A percentile compares a stretch with the other conserved stretches of the same genome.
These are phyloP conservation scores for Fusarium domesticum DNA, from an alignment of 2,329 filamentous ascomycete species.

Conservation along the genomic window DNA sequence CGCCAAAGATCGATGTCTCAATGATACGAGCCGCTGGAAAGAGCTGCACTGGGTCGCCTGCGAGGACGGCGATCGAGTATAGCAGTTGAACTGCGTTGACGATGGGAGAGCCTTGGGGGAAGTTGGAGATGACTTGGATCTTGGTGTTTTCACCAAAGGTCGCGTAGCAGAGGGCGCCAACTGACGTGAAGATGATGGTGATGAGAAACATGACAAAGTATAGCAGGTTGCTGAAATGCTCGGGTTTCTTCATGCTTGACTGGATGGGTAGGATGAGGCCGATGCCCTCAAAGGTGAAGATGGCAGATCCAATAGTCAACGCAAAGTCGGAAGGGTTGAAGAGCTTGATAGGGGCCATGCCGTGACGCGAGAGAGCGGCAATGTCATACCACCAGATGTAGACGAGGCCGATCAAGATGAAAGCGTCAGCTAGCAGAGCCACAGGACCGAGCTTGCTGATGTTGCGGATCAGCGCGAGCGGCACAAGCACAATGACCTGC, in stretches of 20 bases:
- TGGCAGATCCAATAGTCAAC: constrained; percentile 68
- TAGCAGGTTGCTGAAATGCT: constrained; percentile 64
- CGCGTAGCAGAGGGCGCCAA: constrained; percentile 71
- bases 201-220: constrained; percentile 70
- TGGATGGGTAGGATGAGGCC: constrained; percentile 75
- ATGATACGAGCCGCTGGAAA: constrained; percentile 72
- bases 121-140: constrained; percentile 75
- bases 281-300: constrained; percentile 78
- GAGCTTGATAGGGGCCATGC: constrained; percentile 59
- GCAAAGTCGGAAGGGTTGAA: constrained; percentile 70
- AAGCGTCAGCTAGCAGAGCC: constrained; percentile 67
- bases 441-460: constrained; percentile 70
- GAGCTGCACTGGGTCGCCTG: constrained; percentile 70
- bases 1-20: constrained; percentile 65
- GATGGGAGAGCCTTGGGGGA: constrained; percentile 65
- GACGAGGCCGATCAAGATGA: constrained; percentile 65
- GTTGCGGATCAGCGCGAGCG: constrained; percentile 68
- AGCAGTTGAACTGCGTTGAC: constrained; percentile 75
- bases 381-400: constrained; percentile 76
- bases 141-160: constrained; percentile 67
- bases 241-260: constrained; percentile 68
- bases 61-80: constrained; percentile 71
- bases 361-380: constrained; percentile 50
- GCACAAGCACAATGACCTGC: constrained; percentile 63
- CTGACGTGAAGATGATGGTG: constrained; percentile 68